Percentiles rank a stretch among this genome's conserved stretches.
phyloP scores from a whole-genome alignment of 805 yeast species.

The Suhomyces tanzawaensis region DNA sequence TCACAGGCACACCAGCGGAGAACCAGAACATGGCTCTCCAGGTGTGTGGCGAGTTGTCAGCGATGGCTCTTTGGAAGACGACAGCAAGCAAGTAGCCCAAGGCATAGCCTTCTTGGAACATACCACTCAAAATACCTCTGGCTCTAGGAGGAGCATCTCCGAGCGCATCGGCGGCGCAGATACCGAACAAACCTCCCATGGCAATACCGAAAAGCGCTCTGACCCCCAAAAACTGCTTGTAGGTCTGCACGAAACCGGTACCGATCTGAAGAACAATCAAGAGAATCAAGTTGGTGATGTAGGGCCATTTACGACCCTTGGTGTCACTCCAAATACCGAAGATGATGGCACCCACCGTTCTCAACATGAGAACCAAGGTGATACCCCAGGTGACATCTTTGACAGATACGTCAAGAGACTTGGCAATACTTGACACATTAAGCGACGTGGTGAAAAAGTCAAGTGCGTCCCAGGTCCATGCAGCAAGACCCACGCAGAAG shows the following conservation, averaged over 20 bases:
- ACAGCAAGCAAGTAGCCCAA: conserved; percentile 67
- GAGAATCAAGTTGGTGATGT: conserved; percentile 42
- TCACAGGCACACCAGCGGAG: conserved; percentile 63
- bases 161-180: conserved; percentile 62
- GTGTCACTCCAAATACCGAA: conserved; percentile 61
- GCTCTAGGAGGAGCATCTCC: conserved; percentile 61
- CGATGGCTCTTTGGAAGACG: conserved; percentile 62
- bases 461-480: conserved; percentile 68
- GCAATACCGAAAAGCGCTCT: conserved; percentile 63
- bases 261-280: conserved; percentile 59
- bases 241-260: conserved; percentile 59
- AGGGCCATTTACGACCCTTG: conserved; percentile 62
- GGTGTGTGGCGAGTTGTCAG: conserved; percentile 45
- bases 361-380: conserved; percentile 64
- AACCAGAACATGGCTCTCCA: conserved; percentile 74
- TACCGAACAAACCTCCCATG: conserved; percentile 72
- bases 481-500: conserved; percentile 50
- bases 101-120: conserved; percentile 80
- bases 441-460: conserved; percentile 60
- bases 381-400: conserved; percentile 67
- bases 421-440: conserved; percentile 48
- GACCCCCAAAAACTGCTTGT: conserved; percentile 57
- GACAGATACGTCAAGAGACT: conserved; percentile 41
- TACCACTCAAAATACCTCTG: conserved; percentile 59
- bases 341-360: conserved; percentile 63